phyloP scores from a whole-genome alignment of 345 rosid genomes.

The Acer yangbiense region DNA sequence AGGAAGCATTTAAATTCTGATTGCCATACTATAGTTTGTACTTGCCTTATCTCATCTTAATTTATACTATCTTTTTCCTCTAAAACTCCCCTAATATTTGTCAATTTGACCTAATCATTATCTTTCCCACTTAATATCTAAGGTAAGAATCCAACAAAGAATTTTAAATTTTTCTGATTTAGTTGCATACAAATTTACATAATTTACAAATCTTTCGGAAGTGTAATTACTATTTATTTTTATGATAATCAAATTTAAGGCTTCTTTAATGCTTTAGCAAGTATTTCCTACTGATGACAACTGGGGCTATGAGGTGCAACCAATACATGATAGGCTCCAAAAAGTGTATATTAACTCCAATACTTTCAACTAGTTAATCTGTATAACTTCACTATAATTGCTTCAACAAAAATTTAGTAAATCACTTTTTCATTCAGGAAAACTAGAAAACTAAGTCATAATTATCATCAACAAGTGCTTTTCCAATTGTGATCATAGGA shows the following conservation, averaged over 20 bases:
- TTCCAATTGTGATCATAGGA: conserved; percentile 25
- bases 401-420: neutral
- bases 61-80: neutral
- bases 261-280: neutral
- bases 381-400: conserved; percentile 11
- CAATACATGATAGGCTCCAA: conserved; percentile 7
- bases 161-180: neutral
- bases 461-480: neutral
- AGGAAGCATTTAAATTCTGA: neutral
- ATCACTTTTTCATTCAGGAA: neutral
- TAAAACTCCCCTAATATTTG: neutral
- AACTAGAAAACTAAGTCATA: neutral
- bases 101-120: neutral
- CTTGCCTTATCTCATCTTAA: neutral
- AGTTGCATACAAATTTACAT: neutral
- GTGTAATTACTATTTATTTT: neutral
- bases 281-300: neutral
- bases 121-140: neutral
- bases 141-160: neutral
- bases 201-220: neutral
- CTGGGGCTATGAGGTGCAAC: neutral
- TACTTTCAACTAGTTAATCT: neutral
- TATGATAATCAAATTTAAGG: neutral
- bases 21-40: neutral
- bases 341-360: neutral